Evolutionary conservation across 495 filamentous ascomycete species (phyloP), one percentile per base, ranked within the genome.

Genomic region (Penicillium tannophilum): DNA sequence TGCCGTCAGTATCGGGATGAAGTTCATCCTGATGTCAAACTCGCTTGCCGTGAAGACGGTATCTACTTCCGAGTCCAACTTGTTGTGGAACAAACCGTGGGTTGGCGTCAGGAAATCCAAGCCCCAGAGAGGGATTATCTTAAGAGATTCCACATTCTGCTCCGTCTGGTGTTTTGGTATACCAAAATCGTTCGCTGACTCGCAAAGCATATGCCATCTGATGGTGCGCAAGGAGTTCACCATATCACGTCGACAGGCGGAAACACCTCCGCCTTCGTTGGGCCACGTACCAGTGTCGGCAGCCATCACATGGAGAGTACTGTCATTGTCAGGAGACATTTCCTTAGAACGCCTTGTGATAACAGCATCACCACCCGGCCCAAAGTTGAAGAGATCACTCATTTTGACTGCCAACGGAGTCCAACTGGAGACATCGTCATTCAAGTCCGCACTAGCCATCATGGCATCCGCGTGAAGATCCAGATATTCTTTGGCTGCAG

Each of bases 281-380:
- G 86, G 86, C 86, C 86, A 88, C 31, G 84, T 87, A 14, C 84
- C 84, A 36, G 76, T 86, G 64, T 88, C 86, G 12, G 83, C 79
- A 45, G 85, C 84, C 61, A 88, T 76, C 52, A 88, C 84, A 58
- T 86, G 85, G 14, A 88, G 76, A 6, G 70, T 77, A 36, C 80
- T 74, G 17, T 82, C 77, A 9, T 75, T 84, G 62, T 87, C 86
- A 2, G 68, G 67, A 39, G 72, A 68, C 52, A 76, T 67, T 55
- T 78, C 73, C 55, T 75, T 77, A 0, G 76, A 78, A 14, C 74
- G 63, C 0, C 74, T 79, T 19, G 75, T 71, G 41, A 78, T 68
- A 42, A 79, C 73, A 4, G 76, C 74, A 51, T 88, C 84, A 28
- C 82, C 83, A n/a, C 86, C 83, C 62, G 84, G 79, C 20, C 86